Conservation (phyloP, 495 filamentous ascomycete species). For the Collariella sp. region DNA sequence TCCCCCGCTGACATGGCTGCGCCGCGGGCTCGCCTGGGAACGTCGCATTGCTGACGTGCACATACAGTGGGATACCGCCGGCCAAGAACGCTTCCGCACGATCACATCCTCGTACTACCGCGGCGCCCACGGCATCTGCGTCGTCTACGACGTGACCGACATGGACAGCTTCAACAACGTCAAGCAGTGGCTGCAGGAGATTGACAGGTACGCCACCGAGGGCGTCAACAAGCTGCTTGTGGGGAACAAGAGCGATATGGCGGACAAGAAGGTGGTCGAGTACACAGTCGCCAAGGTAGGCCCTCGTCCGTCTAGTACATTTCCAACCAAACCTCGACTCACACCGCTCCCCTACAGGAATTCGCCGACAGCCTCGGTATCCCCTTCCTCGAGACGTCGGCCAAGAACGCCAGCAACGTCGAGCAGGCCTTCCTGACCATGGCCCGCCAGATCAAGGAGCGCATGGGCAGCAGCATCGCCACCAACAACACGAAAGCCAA, state of each 20-base stretch:
- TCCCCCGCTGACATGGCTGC: not conserved
- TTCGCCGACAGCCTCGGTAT: conserved; percentile 98
- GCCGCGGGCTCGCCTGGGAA: not conserved
- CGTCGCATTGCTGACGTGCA: conserved; percentile 6
- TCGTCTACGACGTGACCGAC: conserved; percentile 99
- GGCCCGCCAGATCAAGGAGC: conserved; percentile 99
- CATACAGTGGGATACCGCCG: conserved; percentile 96
- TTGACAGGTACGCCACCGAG: conserved; percentile 96
- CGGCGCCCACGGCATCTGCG: conserved; percentile 95
- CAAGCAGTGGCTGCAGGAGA: conserved; percentile 99
- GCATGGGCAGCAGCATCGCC: conserved; percentile 91
- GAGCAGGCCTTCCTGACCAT: conserved; percentile 99
- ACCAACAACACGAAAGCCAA: conserved; percentile 98
- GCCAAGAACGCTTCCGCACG: conserved; percentile 98
- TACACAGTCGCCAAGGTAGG: conserved; percentile 98
- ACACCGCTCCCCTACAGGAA: conserved; percentile 49
- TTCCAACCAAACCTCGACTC: not conserved
- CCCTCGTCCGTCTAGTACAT: not conserved
- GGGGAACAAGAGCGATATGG: conserved; percentile 99
- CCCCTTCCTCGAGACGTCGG: conserved; percentile 98
- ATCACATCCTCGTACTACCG: conserved; percentile 99
- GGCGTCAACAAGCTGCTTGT: conserved; percentile 98
- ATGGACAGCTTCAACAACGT: conserved; percentile 99
- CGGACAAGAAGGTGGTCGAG: conserved; percentile 99
- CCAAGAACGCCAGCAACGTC: conserved; percentile 98